Percentiles rank a stretch among this genome's conserved stretches.
These are phyloP conservation scores for Verticillium isaacii DNA, from an alignment of 2,329 filamentous ascomycete genomes.

Conservation along the genomic window DNA sequence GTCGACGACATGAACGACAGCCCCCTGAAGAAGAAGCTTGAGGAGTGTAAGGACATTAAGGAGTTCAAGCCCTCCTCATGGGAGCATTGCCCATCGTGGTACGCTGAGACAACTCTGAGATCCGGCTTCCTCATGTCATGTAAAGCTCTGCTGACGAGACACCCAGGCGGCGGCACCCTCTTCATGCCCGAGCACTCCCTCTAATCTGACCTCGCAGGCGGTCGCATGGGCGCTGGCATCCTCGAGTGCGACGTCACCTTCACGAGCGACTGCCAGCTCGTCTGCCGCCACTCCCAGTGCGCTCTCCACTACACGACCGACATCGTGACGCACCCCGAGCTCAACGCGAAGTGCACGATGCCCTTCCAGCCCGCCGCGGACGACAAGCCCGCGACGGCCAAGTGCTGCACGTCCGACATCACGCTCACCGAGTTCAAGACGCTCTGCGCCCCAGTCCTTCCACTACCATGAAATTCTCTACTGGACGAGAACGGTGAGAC, in stretches of 20 bases:
- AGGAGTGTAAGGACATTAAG: slow-evolving; percentile 51
- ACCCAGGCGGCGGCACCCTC: slow-evolving; percentile 50
- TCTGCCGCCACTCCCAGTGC: slow-evolving; percentile 64
- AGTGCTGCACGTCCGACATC: slow-evolving; percentile 69
- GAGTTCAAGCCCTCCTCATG: slow-evolving; percentile 44
- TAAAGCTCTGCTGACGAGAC: too few species aligned
- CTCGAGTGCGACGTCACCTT: slow-evolving; percentile 66
- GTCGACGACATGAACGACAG: slow-evolving; percentile 58
- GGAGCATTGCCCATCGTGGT: slow-evolving; percentile 55
- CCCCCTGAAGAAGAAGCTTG: slow-evolving; percentile 54
- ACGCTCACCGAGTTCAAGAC: slow-evolving; percentile 62
- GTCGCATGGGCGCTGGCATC: slow-evolving; percentile 63
- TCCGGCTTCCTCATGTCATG: too few species aligned
- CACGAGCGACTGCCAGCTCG: slow-evolving; percentile 59
- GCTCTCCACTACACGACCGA: slow-evolving; percentile 66
- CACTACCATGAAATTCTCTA: too few species aligned
- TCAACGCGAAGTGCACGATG: slow-evolving; percentile 58
- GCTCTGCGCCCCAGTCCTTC: slow-evolving; percentile 65
- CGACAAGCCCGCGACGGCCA: slow-evolving; percentile 50
- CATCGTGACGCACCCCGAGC: slow-evolving; percentile 56
- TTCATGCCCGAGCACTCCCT: slow-evolving; percentile 61
- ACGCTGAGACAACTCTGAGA: background rate
- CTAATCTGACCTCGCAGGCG: slow-evolving; percentile 55
- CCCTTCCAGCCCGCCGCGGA: slow-evolving; percentile 54
- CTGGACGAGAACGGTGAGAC: too few species aligned